Evolutionary conservation across 768 basidiomycete genomes (phyloP), one percentile per base, ranked within the genome.

Genomic region (Coprinopsis sp.): DNA sequence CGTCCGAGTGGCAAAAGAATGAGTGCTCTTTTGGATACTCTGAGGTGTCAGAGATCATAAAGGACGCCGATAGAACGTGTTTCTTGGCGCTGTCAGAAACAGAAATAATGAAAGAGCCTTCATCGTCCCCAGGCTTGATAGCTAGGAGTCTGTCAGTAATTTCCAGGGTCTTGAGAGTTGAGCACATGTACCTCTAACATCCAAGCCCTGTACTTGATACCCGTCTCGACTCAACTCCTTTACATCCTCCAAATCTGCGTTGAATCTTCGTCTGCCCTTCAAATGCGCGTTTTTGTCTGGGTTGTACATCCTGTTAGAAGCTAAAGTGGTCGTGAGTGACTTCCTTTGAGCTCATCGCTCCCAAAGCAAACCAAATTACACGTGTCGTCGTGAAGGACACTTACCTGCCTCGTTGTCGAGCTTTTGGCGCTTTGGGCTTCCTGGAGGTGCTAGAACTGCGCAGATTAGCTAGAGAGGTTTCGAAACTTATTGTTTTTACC

Each of bases 11-110:
- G 41, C 78, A 72, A 54, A 84, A 75, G 44, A 75, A 73, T 0
- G 71, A 67, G 57, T 86, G 84, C 48, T 64, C 68, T 22, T 64
- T 64, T 1, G 85, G 85, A 56, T 87, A 87, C 42, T 81, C 79
- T 8, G 83, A 79, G 1, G 82, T 77, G 54, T 84, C 82, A 82
- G 50, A n/a, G n/a, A n/a, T n/a, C n/a, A n/a, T 16, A 33, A 25
- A 12, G 4, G 4, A 47, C 33, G 18, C 51, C 21, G n/a, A n/a
- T n/a, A n/a, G n/a, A n/a, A n/a, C n/a, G n/a, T n/a, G n/a, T n/a
- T n/a, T n/a, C n/a, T n/a, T n/a, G n/a, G n/a, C n/a, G n/a, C n/a
- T n/a, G n/a, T n/a, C n/a, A 19, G 21, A 14, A 23, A 25, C 18
- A 16, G 22, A n/a, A 36, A 29, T 22, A 52, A 29, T 23, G 24